Conservation (phyloP, 805 yeast genomes). For the Teunomyces kruisii region DNA sequence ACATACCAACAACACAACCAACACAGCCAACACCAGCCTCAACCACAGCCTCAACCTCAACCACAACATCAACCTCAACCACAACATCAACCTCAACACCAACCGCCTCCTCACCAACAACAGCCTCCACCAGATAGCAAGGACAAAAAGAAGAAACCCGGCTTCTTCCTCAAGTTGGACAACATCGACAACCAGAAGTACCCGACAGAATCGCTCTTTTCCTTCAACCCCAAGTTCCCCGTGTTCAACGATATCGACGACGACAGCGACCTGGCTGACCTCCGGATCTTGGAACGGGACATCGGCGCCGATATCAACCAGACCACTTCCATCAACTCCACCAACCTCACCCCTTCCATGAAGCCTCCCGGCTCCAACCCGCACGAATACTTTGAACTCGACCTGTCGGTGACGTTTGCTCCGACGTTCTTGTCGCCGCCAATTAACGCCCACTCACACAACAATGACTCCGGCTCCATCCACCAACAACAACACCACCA, state of each 20-base stretch:
- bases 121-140: neutral
- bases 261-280: slow-evolving; percentile 9
- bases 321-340: slow-evolving; percentile 8
- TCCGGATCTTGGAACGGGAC: slow-evolving; percentile 16
- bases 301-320: slow-evolving; percentile 12
- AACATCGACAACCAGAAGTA: slow-evolving; percentile 9
- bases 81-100: too few relatives aligned
- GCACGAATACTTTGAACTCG: slow-evolving; percentile 15
- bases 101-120: too few relatives aligned
- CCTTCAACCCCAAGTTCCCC: slow-evolving; percentile 13
- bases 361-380: slow-evolving; percentile 27
- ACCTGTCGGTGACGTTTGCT: neutral
- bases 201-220: slow-evolving; percentile 2
- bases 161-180: slow-evolving; percentile 13
- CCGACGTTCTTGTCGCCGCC: neutral
- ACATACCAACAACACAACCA: too few relatives aligned
- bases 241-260: slow-evolving; percentile 10
- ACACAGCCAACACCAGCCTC: too few relatives aligned
- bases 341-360: slow-evolving; percentile 31
- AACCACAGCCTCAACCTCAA: too few relatives aligned
- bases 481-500: neutral
- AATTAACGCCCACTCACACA: neutral
- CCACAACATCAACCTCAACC: too few relatives aligned
- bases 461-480: neutral
- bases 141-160: slow-evolving; percentile 7